Evolutionary conservation across 352 stramenopile species (phyloP).

Genomic region (Phytophthora nicotianae): DNA sequence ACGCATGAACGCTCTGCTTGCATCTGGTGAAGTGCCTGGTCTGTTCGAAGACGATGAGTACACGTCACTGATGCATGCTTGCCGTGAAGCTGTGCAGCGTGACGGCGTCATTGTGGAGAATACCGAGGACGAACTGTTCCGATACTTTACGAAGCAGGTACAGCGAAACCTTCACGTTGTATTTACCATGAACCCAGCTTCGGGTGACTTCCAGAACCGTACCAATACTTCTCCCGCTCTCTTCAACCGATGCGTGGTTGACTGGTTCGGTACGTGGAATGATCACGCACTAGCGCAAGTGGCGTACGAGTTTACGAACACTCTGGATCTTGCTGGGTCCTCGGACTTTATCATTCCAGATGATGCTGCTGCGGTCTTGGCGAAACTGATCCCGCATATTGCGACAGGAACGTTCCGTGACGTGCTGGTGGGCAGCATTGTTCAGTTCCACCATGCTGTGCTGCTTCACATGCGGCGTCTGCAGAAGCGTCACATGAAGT

Average conservation of each 20-base stretch:
- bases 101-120: conserved; percentile 91
- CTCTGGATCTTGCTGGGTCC: conserved; percentile 93
- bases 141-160: conserved; percentile 98
- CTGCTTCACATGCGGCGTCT: conserved; percentile 86
- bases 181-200: conserved; percentile 99
- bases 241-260: conserved; percentile 99
- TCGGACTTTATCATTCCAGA: conserved; percentile 64
- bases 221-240: conserved; percentile 99
- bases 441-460: conserved; percentile 89
- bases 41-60: conserved; percentile 99
- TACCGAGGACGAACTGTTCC: conserved; percentile 95
- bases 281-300: conserved; percentile 98
- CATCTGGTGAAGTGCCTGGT: conserved; percentile 99
- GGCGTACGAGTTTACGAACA: conserved; percentile 96
- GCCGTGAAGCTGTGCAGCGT: conserved; percentile 94
- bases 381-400: conserved; percentile 72
- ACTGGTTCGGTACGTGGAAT: conserved; percentile 99
- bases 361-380: conserved; percentile 56
- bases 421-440: conserved; percentile 81
- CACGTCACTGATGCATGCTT: conserved; percentile 95
- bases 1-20: conserved; percentile 99
- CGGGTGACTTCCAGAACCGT: conserved; percentile 95
- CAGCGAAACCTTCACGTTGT: conserved; percentile 99
- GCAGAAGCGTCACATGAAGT: conserved; percentile 87
- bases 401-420: conserved; percentile 76